A percentile compares a stretch with the other conserved stretches of the same genome.
Evolutionary conservation across 345 rosid species (phyloP).

Genomic region (Brassica juncea): DNA sequence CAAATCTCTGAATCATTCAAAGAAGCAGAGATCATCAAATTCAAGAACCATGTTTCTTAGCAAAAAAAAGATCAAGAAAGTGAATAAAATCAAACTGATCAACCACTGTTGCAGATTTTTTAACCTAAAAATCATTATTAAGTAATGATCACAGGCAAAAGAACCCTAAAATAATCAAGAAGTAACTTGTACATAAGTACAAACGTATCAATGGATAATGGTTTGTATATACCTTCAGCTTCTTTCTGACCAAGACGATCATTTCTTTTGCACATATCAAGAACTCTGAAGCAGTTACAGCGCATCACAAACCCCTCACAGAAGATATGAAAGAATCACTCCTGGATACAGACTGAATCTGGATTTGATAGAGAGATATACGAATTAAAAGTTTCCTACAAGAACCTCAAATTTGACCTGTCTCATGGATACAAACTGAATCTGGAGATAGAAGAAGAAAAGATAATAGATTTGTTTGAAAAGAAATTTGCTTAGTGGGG

Average conservation of each 20-base stretch:
- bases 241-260: slow-evolving; percentile 35
- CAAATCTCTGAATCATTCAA: slow-evolving; percentile 54
- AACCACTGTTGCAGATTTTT: slow-evolving; percentile 8
- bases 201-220: not conserved
- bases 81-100: slow-evolving; percentile 1
- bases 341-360: not conserved
- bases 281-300: slow-evolving; percentile 53
- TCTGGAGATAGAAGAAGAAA: slow-evolving; percentile 5
- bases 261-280: slow-evolving; percentile 44
- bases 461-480: not conserved
- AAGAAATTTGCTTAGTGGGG: slow-evolving; percentile 3
- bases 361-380: not conserved
- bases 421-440: not conserved
- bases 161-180: slow-evolving; percentile 10
- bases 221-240: slow-evolving; percentile 55
- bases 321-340: not conserved
- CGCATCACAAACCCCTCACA: slow-evolving; percentile 47
- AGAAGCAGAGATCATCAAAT: slow-evolving; percentile 19
- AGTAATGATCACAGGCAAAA: not conserved
- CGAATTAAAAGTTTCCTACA: not conserved
- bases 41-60: not conserved
- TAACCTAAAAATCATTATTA: not conserved
- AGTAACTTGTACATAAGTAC: not conserved
- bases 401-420: slow-evolving; percentile 7
- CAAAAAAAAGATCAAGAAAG: slow-evolving; percentile 1